Percentiles rank a stretch among this genome's conserved stretches.
Evolutionary conservation across 2,329 filamentous ascomycete genomes (phyloP).

Genomic region (Beauveria pseudobassiana): DNA sequence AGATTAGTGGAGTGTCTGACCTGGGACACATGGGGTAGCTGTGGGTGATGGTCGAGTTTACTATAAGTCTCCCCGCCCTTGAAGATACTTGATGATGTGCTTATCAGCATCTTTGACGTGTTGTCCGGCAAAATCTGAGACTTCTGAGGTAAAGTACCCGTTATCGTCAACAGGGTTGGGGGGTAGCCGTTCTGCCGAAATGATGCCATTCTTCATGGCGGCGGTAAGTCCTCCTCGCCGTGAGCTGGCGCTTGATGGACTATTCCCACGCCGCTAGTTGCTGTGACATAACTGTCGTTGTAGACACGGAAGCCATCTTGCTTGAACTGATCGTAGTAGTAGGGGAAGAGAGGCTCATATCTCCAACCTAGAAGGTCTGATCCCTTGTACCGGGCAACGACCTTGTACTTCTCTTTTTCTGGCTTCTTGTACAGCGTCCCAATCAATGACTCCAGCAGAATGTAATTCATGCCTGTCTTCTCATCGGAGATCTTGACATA

Average conservation of each 20-base stretch:
- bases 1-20: constrained; percentile 22
- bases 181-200: constrained; percentile 53
- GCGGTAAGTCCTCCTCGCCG: constrained; percentile 61
- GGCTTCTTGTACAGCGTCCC: constrained; percentile 69
- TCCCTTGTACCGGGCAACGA: constrained; percentile 59
- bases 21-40: constrained; percentile 15
- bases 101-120: constrained; percentile 22
- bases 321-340: constrained; percentile 58
- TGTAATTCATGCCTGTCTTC: constrained; percentile 57
- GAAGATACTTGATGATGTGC: constrained; percentile 17
- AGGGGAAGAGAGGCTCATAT: constrained; percentile 65
- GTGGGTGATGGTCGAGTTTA: too few relatives aligned
- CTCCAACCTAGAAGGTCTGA: constrained; percentile 63
- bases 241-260: constrained; percentile 70
- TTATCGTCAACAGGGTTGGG: constrained; percentile 63
- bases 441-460: constrained; percentile 51
- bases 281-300: constrained; percentile 63
- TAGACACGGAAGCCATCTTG: constrained; percentile 57
- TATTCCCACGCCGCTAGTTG: constrained; percentile 66
- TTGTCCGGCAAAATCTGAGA: constrained; percentile 19
- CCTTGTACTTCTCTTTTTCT: constrained; percentile 69
- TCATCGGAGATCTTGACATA: constrained; percentile 69
- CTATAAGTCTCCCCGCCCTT: too few relatives aligned
- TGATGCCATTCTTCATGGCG: constrained; percentile 51
- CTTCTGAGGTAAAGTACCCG: constrained; percentile 19